Conservation (phyloP, 1,284 basidiomycete genomes). For the Ceratobasidium theobromae region DNA sequence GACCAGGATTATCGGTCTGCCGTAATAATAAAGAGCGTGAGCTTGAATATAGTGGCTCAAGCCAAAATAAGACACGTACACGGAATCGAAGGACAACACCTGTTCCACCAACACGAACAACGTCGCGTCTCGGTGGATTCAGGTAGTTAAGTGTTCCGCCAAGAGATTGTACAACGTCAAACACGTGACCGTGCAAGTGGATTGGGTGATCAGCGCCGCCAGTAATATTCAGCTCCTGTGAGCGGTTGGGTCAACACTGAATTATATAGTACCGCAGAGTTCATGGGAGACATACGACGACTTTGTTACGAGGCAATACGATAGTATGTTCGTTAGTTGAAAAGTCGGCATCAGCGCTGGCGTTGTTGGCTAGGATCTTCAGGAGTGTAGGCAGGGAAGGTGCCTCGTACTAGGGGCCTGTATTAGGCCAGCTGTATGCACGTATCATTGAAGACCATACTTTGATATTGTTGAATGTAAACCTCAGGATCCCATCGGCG, state of each 20-base stretch:
- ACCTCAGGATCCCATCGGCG: neutral
- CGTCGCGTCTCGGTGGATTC: constrained; percentile 47
- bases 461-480: neutral
- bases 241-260: neutral
- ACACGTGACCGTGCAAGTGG: constrained; percentile 40
- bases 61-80: no score
- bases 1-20: constrained; percentile 45
- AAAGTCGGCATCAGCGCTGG: constrained; percentile 9
- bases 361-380: constrained; percentile 14
- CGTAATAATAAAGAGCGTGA: no score
- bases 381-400: constrained; percentile 18
- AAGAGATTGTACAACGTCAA: constrained; percentile 44
- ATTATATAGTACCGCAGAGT: no score
- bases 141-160: constrained; percentile 43
- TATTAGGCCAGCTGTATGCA: neutral
- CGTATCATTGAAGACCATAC: neutral
- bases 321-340: constrained; percentile 8
- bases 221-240: constrained; percentile 21
- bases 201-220: constrained; percentile 27
- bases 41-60: no score
- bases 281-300: neutral
- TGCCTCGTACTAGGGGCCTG: neutral
- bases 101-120: constrained; percentile 39
- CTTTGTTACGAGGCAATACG: neutral
- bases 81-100: constrained; percentile 43